A percentile compares a stretch with the other conserved stretches of the same genome.
Evolutionary conservation across 805 yeast genomes (phyloP).

Genomic region (Ogataea corticis): DNA sequence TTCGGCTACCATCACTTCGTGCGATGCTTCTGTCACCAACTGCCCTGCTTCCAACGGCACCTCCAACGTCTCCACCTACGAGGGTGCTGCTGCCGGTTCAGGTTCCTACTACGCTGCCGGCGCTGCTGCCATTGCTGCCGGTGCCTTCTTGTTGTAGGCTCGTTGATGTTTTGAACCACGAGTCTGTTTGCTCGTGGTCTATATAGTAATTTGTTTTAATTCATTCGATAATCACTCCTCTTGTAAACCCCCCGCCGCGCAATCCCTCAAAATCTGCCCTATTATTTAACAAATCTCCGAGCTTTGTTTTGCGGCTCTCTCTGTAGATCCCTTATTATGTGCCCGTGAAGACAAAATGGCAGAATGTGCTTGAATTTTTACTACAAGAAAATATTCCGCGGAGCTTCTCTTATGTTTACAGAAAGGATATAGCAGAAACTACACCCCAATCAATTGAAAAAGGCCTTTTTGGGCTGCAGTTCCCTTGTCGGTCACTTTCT

Average conservation of each 20-base stretch:
- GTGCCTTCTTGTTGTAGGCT: constrained; percentile 33
- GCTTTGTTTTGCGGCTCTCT: too few species aligned
- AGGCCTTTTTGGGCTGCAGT: too few species aligned
- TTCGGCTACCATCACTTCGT: constrained; percentile 40
- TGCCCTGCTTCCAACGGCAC: constrained; percentile 24
- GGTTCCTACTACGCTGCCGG: constrained; percentile 31
- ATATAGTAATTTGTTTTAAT: constrained; percentile 1
- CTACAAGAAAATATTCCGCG: background rate
- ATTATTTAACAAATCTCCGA: too few species aligned
- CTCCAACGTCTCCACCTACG: constrained; percentile 35
- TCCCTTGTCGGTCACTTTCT: too few species aligned
- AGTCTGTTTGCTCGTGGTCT: background rate
- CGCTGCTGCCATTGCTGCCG: constrained; percentile 35
- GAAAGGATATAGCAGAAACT: background rate
- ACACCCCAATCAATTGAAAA: too few species aligned
- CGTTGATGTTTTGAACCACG: background rate
- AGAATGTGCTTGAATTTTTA: background rate
- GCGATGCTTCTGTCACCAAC: constrained; percentile 38
- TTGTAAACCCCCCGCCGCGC: too few species aligned
- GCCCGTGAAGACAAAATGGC: too few species aligned
- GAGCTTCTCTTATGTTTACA: background rate
- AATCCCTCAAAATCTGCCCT: too few species aligned
- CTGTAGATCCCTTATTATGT: too few species aligned
- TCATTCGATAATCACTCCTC: too few species aligned
- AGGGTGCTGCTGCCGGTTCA: constrained; percentile 22